Conservation (phyloP, 768 basidiomycete species). For the Calocybe gangraenosa region DNA sequence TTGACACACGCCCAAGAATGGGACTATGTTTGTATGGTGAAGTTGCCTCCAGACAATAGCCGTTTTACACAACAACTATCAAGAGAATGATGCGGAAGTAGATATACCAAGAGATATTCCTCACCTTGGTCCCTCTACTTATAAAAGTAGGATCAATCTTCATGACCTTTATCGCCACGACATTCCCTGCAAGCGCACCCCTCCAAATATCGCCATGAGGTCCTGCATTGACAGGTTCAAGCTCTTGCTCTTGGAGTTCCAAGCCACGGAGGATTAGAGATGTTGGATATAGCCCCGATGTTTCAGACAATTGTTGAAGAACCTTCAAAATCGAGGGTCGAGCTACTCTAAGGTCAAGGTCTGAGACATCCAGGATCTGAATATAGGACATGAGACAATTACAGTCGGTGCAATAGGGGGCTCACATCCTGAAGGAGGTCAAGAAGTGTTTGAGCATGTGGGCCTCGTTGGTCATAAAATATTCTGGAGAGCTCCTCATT, state of each 20-base stretch:
- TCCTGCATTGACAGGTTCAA: constrained; percentile 1
- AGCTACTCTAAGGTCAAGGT: constrained; percentile 4
- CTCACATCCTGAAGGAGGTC: too few relatives aligned
- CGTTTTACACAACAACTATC: constrained; percentile 7
- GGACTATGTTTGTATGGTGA: constrained; percentile 4
- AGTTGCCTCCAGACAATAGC: constrained; percentile 11
- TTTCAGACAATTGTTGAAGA: constrained; percentile 2
- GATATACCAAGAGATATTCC: not conserved
- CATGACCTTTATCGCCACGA: constrained; percentile 11
- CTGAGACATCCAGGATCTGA: too few relatives aligned
- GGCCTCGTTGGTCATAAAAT: too few relatives aligned
- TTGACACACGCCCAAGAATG: constrained; percentile 7
- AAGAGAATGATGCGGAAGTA: not conserved
- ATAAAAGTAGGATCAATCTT: constrained; percentile 4
- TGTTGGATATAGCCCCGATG: constrained; percentile 6
- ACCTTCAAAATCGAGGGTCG: constrained; percentile 4
- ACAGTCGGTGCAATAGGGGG: too few relatives aligned
- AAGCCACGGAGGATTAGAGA: constrained; percentile 7
- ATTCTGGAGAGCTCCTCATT: too few relatives aligned
- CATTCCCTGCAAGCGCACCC: constrained; percentile 1
- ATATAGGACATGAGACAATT: too few relatives aligned
- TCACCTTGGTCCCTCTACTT: constrained; percentile 3
- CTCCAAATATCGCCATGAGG: constrained; percentile 9
- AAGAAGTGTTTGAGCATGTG: too few relatives aligned
- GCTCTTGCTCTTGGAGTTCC: not conserved